These are phyloP conservation scores for Colletotrichum sp. DNA, from an alignment of 2,329 filamentous ascomycete genomes.

Conservation along the genomic window DNA sequence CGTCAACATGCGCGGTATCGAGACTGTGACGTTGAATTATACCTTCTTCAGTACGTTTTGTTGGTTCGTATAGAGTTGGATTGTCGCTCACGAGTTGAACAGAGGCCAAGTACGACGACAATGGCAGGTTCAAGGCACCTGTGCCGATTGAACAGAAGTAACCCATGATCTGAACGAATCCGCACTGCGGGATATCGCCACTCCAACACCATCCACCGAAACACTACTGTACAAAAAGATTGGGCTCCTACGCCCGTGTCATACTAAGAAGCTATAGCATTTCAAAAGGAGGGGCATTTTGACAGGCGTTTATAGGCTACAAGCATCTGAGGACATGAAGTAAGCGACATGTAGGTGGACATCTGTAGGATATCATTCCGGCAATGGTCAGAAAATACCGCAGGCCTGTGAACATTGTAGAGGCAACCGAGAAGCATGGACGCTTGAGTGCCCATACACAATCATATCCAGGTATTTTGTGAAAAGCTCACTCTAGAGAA, in stretches of 20 bases:
- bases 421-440: not conserved
- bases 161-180: not conserved
- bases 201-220: not conserved
- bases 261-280: not conserved
- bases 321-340: not conserved
- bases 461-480: not conserved
- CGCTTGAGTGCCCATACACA: not conserved
- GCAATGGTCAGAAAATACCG: not conserved
- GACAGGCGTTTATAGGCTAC: not conserved
- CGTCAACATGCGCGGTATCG: slow-evolving; percentile 89
- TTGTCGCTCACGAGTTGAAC: not conserved
- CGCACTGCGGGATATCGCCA: not conserved
- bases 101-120: slow-evolving; percentile 54
- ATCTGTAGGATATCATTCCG: not conserved
- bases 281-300: not conserved
- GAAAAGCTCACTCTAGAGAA: not conserved
- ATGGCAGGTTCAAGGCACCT: slow-evolving; percentile 47
- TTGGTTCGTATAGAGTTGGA: not conserved
- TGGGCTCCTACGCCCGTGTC: not conserved
- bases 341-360: not conserved
- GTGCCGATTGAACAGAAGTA: slow-evolving; percentile 13
- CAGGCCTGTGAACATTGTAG: not conserved
- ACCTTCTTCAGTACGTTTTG: slow-evolving; percentile 90
- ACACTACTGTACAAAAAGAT: not conserved
- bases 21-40: slow-evolving; percentile 95